Conservation (phyloP, 768 basidiomycete species). For the Lactarius pseudohatsudake region DNA sequence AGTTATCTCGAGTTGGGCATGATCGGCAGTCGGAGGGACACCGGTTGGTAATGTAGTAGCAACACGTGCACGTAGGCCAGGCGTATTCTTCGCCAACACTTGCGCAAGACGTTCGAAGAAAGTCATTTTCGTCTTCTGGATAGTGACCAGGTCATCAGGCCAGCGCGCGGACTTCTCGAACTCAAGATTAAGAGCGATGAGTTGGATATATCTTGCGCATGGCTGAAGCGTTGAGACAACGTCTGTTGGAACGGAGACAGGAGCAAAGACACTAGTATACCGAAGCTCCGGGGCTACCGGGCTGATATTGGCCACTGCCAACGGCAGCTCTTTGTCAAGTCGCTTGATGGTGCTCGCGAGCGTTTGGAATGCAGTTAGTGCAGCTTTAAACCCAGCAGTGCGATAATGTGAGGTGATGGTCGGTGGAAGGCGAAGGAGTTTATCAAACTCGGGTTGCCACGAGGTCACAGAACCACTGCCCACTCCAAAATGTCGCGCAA, state of each 20-base stretch:
- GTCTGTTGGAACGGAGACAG: conserved; percentile 63
- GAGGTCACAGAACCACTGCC: conserved; percentile 48
- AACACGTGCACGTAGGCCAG: conserved; percentile 56
- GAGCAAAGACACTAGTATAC: conserved; percentile 82
- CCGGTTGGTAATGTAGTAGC: conserved; percentile 52
- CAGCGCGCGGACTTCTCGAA: conserved; percentile 92
- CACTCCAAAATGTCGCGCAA: conserved; percentile 76
- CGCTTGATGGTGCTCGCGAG: conserved; percentile 75
- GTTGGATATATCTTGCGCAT: conserved; percentile 63
- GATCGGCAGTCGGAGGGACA: conserved; percentile 62
- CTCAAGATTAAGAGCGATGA: conserved; percentile 75
- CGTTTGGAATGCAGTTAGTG: conserved; percentile 74
- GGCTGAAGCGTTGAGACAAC: conserved; percentile 52
- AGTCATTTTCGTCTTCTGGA: conserved; percentile 93
- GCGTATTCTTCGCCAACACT: conserved; percentile 52
- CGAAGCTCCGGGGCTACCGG: conserved; percentile 73
- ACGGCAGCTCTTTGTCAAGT: conserved; percentile 68
- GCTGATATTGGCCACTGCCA: conserved; percentile 73
- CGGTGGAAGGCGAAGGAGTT: conserved; percentile 57
- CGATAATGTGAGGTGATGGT: conserved; percentile 45
- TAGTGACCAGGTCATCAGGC: conserved; percentile 91
- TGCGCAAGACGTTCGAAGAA: conserved; percentile 82
- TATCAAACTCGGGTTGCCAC: conserved; percentile 61
- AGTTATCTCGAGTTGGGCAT: conserved; percentile 70
- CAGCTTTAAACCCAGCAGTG: conserved; percentile 63